Percentiles rank a stretch among this genome's conserved stretches.
phyloP scores from a whole-genome alignment of 176 grass and related monocot genomes.

The Eragrostis curvula region DNA sequence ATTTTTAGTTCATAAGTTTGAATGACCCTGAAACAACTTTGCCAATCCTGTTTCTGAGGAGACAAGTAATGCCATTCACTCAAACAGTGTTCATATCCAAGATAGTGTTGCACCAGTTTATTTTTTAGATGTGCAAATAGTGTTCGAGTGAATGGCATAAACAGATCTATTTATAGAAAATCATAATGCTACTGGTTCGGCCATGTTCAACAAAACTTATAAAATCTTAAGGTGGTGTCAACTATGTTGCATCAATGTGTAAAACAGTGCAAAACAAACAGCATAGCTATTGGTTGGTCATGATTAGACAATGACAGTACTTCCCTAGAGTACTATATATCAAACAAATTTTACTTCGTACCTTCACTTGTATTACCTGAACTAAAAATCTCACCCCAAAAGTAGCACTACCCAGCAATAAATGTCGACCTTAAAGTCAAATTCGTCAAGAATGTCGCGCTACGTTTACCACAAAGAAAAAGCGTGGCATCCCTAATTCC shows the following conservation, averaged over 20 bases:
- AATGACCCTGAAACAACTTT: not conserved
- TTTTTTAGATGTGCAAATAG: constrained; percentile 9
- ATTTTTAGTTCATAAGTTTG: constrained; percentile 9
- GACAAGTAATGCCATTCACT: not conserved
- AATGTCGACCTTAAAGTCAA: not conserved
- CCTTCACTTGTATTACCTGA: not conserved
- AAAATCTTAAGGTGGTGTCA: not conserved
- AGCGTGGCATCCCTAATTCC: not conserved
- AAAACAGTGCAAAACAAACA: not conserved
- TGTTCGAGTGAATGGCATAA: too few species aligned
- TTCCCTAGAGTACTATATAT: not conserved
- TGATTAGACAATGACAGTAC: not conserved
- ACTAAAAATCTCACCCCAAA: not conserved
- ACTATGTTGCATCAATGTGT: not conserved
- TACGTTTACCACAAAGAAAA: not conserved
- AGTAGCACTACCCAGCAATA: not conserved
- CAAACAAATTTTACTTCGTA: not conserved
- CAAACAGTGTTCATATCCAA: constrained; percentile 1
- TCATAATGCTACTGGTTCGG: not conserved
- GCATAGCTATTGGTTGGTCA: not conserved
- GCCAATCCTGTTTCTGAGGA: not conserved
- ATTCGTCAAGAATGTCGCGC: not conserved
- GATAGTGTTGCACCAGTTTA: not conserved
- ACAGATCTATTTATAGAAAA: not conserved
- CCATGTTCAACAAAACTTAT: not conserved